A percentile compares a stretch with the other conserved stretches of the same genome.
Evolutionary conservation across 2,329 filamentous ascomycete genomes (phyloP).

Genomic region (Trichoderma lentiforme): DNA sequence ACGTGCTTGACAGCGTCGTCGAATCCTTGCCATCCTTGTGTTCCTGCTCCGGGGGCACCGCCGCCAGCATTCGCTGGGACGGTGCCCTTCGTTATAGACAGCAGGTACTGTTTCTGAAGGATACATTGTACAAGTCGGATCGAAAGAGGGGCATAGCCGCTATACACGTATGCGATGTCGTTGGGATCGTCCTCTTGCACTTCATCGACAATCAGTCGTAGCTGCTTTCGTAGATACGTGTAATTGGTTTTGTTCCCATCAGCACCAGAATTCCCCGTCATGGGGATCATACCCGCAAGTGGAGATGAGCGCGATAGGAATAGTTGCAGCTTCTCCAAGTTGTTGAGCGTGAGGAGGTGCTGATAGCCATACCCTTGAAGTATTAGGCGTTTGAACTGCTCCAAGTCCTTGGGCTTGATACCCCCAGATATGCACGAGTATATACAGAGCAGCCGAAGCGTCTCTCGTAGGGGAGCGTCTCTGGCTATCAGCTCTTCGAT

Average conservation of each 20-base stretch:
- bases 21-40: conserved; percentile 87
- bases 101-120: conserved; percentile 82
- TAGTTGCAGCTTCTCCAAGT: conserved; percentile 84
- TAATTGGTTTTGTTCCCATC: conserved; percentile 82
- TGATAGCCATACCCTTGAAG: conserved; percentile 94
- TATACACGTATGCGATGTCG: conserved; percentile 97
- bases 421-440: conserved; percentile 89
- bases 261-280: conserved; percentile 51
- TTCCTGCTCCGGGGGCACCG: conserved; percentile 49
- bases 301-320: conserved; percentile 75
- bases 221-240: conserved; percentile 76
- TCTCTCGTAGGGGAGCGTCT: conserved; percentile 73
- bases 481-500: conserved; percentile 95
- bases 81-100: conserved; percentile 65
- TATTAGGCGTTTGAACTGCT: conserved; percentile 82
- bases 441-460: conserved; percentile 82
- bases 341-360: conserved; percentile 83
- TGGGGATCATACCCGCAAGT: conserved; percentile 76
- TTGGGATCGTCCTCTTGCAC: conserved; percentile 93
- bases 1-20: conserved; percentile 89
- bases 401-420: conserved; percentile 82
- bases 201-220: conserved; percentile 90
- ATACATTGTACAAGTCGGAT: conserved; percentile 89
- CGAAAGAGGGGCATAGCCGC: conserved; percentile 90
- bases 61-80: conserved; percentile 34